phyloP scores from a whole-genome alignment of 1,139 yeast species.

The Saccharomycopsis crataegensis region DNA sequence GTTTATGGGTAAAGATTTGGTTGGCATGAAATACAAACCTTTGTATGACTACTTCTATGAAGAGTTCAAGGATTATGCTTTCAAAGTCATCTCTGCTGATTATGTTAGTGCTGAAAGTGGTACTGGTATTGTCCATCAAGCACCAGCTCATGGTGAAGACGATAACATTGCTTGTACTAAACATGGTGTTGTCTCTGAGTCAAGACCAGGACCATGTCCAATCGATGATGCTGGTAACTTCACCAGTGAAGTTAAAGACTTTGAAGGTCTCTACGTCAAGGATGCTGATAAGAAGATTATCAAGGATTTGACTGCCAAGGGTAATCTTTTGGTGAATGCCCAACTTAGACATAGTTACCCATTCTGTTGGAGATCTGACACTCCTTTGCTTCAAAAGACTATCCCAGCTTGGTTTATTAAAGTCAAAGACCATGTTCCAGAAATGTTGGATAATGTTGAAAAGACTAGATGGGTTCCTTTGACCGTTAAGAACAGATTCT shows the following conservation, averaged over 20 bases:
- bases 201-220: conserved; percentile 78
- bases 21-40: conserved; percentile 75
- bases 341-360: conserved; percentile 96
- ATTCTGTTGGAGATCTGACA: conserved; percentile 99
- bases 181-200: conserved; percentile 67
- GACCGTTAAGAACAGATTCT: conserved; percentile 83
- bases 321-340: conserved; percentile 64
- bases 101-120: conserved; percentile 93
- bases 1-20: conserved; percentile 70
- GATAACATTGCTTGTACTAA: conserved; percentile 81
- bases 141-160: conserved; percentile 99
- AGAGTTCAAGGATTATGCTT: conserved; percentile 66
- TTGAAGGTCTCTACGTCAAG: conserved; percentile 81
- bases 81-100: conserved; percentile 71
- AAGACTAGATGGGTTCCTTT: conserved; percentile 93
- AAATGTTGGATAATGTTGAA: conserved; percentile 81
- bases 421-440: conserved; percentile 76
- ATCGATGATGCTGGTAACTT: conserved; percentile 88
- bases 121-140: conserved; percentile 98
- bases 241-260: conserved; percentile 66
- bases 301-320: conserved; percentile 71
- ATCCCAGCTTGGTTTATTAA: conserved; percentile 99
- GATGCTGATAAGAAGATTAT: conserved; percentile 92
- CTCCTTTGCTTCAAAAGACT: conserved; percentile 90
- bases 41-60: conserved; percentile 75